phyloP scores from a whole-genome alignment of 345 rosid species.

The Eucalyptus marginata region DNA sequence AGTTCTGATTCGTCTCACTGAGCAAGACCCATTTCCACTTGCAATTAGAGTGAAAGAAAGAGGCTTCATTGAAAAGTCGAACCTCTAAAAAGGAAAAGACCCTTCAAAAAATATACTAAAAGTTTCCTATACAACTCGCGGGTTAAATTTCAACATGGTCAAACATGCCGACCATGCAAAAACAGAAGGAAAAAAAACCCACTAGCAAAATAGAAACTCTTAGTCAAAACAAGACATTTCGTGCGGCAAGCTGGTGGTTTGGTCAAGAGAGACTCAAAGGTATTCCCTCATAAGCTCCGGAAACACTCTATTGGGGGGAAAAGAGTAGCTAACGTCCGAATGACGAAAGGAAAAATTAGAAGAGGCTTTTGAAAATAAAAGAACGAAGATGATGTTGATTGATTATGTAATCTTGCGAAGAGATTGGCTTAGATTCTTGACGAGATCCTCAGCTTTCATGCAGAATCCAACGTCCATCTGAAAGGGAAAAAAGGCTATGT shows the following conservation, averaged over 20 bases:
- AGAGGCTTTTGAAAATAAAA: neutral
- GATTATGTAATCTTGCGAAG: neutral
- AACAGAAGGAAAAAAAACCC: neutral
- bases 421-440: slow-evolving; percentile 23
- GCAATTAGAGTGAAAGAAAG: neutral
- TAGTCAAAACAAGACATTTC: neutral
- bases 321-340: neutral
- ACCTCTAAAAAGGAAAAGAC: neutral
- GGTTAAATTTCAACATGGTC: neutral
- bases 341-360: neutral
- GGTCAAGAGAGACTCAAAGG: neutral
- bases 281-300: neutral
- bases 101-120: neutral
- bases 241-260: neutral
- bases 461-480: slow-evolving; percentile 34
- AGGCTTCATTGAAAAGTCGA: neutral
- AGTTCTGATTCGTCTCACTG: neutral
- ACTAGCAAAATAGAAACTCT: neutral
- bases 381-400: neutral
- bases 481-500: neutral
- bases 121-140: neutral
- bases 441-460: slow-evolving; percentile 29
- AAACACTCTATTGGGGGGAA: neutral
- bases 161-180: neutral
- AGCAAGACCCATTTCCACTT: neutral